phyloP scores from a whole-genome alignment of 1,284 basidiomycete species.

The Moniliella sp. region DNA sequence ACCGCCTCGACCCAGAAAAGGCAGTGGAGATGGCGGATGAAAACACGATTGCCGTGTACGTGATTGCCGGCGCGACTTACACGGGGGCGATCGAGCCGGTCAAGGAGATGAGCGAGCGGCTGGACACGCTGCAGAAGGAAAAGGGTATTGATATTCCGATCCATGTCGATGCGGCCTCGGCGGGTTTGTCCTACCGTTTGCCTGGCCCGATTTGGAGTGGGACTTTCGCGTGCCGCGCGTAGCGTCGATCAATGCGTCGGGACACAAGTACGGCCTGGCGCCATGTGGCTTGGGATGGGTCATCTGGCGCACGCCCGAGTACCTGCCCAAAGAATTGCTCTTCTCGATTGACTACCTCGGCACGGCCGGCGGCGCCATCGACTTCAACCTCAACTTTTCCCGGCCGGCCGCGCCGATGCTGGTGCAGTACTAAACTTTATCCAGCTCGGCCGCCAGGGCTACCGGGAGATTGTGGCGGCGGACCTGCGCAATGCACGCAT shows the following conservation, averaged over 20 bases:
- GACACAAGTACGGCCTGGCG: slow-evolving; percentile 46
- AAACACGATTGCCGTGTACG: slow-evolving; percentile 42
- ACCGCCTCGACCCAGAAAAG: slow-evolving; percentile 59
- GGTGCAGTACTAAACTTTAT: slow-evolving; percentile 62
- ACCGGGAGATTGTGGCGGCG: slow-evolving; percentile 40
- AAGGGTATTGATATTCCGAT: slow-evolving; percentile 44
- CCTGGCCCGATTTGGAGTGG: slow-evolving; percentile 54
- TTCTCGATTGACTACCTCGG: slow-evolving; percentile 57
- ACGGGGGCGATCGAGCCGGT: slow-evolving; percentile 60
- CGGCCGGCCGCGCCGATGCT: slow-evolving; percentile 73
- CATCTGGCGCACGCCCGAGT: slow-evolving; percentile 18
- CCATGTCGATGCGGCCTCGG: slow-evolving; percentile 43
- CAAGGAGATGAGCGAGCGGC: slow-evolving; percentile 57
- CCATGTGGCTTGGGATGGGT: slow-evolving; percentile 48
- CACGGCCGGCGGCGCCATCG: slow-evolving; percentile 33
- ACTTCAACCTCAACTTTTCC: slow-evolving; percentile 89
- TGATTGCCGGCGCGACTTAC: slow-evolving; percentile 6
- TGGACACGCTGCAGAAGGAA: slow-evolving; percentile 63
- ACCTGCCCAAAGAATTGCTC: slow-evolving; percentile 40
- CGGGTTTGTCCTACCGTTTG: slow-evolving; percentile 47
- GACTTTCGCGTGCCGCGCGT: slow-evolving; percentile 47
- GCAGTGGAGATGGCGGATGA: slow-evolving; percentile 74
- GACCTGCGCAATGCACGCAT: slow-evolving; percentile 59
- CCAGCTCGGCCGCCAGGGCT: slow-evolving; percentile 28
- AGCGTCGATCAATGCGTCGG: slow-evolving; percentile 51